A percentile compares a stretch with the other conserved stretches of the same genome.
phyloP scores from a whole-genome alignment of 352 stramenopile species.

The Phytophthora agathidicida region DNA sequence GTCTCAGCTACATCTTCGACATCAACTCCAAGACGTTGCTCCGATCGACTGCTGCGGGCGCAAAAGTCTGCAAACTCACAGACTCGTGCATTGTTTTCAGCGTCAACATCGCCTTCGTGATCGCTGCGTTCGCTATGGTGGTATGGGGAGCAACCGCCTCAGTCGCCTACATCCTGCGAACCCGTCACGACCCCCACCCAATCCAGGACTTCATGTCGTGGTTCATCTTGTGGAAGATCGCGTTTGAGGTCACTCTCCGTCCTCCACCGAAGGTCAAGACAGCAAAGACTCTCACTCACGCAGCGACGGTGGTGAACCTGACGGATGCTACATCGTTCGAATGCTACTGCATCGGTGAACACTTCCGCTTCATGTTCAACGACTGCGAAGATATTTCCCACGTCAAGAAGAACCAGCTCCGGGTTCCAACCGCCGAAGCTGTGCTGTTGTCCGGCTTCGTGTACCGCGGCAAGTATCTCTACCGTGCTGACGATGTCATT shows the following conservation, averaged over 20 bases:
- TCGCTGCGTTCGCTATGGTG: slow-evolving; percentile 30
- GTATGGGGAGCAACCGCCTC: slow-evolving; percentile 31
- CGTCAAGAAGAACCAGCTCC: slow-evolving; percentile 28
- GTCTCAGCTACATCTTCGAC: slow-evolving; percentile 34
- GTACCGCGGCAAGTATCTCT: slow-evolving; percentile 36
- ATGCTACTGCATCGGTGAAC: slow-evolving; percentile 39
- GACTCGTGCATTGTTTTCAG: slow-evolving; percentile 42
- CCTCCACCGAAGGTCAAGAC: slow-evolving; percentile 29
- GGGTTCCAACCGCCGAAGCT: slow-evolving; percentile 29
- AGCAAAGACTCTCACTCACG: slow-evolving; percentile 21
- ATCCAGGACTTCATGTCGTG: slow-evolving; percentile 16
- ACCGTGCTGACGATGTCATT: slow-evolving; percentile 34
- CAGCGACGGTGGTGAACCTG: slow-evolving; percentile 25
- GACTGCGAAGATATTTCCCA: slow-evolving; percentile 41
- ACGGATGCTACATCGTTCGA: slow-evolving; percentile 36
- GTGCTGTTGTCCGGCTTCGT: slow-evolving; percentile 37
- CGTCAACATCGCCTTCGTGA: slow-evolving; percentile 35
- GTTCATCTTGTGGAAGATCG: slow-evolving; percentile 35
- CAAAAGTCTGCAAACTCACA: slow-evolving; percentile 35
- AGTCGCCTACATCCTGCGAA: slow-evolving; percentile 30
- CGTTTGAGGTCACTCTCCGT: slow-evolving; percentile 27
- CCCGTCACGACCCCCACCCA: slow-evolving; percentile 29
- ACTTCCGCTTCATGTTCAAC: slow-evolving; percentile 41
- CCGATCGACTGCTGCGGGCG: slow-evolving; percentile 17
- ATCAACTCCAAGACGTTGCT: slow-evolving; percentile 31